These are phyloP conservation scores for Diplogelasinospora grovesii DNA, from an alignment of 495 filamentous ascomycete genomes.

Conservation along the genomic window DNA sequence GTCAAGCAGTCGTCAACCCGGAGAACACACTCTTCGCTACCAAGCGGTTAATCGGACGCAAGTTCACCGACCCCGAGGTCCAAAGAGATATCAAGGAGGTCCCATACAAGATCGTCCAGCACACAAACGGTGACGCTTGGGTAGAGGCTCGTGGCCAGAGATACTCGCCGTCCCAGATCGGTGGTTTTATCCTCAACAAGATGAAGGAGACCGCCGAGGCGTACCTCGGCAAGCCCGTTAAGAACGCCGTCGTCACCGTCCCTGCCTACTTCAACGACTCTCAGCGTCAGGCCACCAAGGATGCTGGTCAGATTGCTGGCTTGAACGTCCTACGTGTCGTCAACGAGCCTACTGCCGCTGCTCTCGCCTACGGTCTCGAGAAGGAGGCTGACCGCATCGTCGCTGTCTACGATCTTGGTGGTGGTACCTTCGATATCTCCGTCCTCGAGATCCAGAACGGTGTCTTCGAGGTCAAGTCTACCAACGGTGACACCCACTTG, in stretches of 20 bases:
- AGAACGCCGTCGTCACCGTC: slow-evolving; percentile 94
- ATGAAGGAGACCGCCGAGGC: slow-evolving; percentile 98
- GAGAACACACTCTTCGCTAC: slow-evolving; percentile 99
- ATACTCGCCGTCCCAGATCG: slow-evolving; percentile 97
- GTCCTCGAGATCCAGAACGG: slow-evolving; percentile 96
- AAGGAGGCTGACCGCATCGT: slow-evolving; percentile 87
- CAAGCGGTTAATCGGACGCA: slow-evolving; percentile 98
- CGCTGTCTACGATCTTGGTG: slow-evolving; percentile 96
- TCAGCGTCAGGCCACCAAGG: slow-evolving; percentile 96
- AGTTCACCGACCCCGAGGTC: slow-evolving; percentile 92
- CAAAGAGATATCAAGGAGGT: slow-evolving; percentile 98
- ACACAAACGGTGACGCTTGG: slow-evolving; percentile 97
- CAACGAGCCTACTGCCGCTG: slow-evolving; percentile 93
- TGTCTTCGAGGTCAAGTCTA: slow-evolving; percentile 98
- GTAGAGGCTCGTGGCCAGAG: slow-evolving; percentile 91
- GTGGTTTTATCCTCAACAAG: slow-evolving; percentile 93
- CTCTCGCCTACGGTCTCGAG: slow-evolving; percentile 90
- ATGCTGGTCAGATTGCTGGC: slow-evolving; percentile 92
- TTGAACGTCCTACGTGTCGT: slow-evolving; percentile 95
- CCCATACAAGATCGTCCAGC: slow-evolving; percentile 98
- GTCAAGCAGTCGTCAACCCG: slow-evolving; percentile 97
- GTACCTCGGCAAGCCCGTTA: slow-evolving; percentile 79
- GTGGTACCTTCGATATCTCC: slow-evolving; percentile 98
- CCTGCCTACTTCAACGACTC: slow-evolving; percentile 98
- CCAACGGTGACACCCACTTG: slow-evolving; percentile 96